Evolutionary conservation across 2,329 filamentous ascomycete species (phyloP).

Genomic region (Truncatella angustata): DNA sequence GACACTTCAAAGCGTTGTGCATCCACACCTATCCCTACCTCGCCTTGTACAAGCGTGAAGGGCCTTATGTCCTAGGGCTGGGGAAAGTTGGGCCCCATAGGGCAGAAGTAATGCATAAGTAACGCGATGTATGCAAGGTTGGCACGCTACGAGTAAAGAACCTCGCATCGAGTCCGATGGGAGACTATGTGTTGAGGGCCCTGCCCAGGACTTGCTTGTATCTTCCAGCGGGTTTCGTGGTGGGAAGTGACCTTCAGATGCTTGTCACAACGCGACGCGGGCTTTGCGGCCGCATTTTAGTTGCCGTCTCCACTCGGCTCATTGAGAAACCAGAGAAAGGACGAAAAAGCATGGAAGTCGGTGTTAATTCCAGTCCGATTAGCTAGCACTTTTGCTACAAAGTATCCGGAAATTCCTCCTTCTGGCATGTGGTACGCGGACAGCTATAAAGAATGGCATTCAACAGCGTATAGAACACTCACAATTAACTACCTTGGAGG

Average conservation of each 20-base stretch:
- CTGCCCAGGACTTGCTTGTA: too few species aligned
- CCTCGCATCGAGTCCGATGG: not conserved
- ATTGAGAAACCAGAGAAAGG: too few species aligned
- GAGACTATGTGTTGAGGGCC: too few species aligned
- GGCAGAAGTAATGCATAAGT: constrained; percentile 2
- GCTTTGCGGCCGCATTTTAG: constrained; percentile 8
- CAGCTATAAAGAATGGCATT: too few species aligned
- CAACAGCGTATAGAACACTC: too few species aligned
- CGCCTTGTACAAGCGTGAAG: not conserved
- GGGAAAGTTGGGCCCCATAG: not conserved
- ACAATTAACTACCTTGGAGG: too few species aligned
- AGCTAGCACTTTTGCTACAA: too few species aligned
- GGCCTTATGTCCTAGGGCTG: not conserved
- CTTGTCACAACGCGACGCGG: constrained; percentile 3
- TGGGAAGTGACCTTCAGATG: not conserved
- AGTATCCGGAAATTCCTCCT: too few species aligned
- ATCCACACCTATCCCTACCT: not conserved
- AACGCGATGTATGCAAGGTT: not conserved
- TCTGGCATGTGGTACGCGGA: too few species aligned
- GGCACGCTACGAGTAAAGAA: not conserved
- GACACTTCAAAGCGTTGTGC: not conserved
- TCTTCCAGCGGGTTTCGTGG: not conserved
- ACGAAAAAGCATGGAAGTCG: too few species aligned
- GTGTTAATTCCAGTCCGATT: too few species aligned
- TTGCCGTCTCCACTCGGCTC: constrained; percentile 3